These are phyloP conservation scores for Raddia guianensis DNA, from an alignment of 176 grass and related monocot species.

Conservation along the genomic window DNA sequence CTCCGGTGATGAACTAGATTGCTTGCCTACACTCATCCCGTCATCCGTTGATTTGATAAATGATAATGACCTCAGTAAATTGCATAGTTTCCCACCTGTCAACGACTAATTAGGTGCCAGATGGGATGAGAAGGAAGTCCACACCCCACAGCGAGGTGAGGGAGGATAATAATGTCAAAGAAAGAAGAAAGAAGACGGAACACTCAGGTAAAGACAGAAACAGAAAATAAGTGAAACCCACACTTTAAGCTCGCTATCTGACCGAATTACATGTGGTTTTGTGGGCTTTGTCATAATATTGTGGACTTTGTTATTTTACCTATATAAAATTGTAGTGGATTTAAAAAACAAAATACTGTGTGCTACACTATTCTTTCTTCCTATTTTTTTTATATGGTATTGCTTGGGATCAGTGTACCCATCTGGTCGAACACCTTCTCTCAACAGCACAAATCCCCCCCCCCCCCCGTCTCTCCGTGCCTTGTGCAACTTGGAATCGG, in stretches of 20 bases:
- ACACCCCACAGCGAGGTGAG: background rate
- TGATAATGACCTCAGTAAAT: constrained; percentile 1
- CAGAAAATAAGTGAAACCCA: background rate
- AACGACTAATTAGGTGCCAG: background rate
- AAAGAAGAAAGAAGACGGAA: background rate
- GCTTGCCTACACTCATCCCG: background rate
- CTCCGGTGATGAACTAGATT: background rate
- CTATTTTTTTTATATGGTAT: no score
- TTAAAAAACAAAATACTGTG: no score
- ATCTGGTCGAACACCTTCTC: no score
- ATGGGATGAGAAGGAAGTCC: background rate
- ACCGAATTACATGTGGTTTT: no score
- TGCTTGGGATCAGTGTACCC: no score
- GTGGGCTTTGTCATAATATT: no score
- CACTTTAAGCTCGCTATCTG: background rate
- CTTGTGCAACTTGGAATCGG: no score
- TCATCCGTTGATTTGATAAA: background rate
- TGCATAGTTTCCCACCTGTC: background rate
- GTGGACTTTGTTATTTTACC: no score
- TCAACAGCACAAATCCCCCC: no score
- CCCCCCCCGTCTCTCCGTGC: no score
- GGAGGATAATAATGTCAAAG: background rate
- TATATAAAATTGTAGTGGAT: no score
- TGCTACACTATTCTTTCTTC: background rate
- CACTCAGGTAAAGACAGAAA: background rate